Evolutionary conservation across 1,284 basidiomycete genomes (phyloP), one percentile per base, ranked within the genome.

Genomic region (Ustilago xerochloae): DNA sequence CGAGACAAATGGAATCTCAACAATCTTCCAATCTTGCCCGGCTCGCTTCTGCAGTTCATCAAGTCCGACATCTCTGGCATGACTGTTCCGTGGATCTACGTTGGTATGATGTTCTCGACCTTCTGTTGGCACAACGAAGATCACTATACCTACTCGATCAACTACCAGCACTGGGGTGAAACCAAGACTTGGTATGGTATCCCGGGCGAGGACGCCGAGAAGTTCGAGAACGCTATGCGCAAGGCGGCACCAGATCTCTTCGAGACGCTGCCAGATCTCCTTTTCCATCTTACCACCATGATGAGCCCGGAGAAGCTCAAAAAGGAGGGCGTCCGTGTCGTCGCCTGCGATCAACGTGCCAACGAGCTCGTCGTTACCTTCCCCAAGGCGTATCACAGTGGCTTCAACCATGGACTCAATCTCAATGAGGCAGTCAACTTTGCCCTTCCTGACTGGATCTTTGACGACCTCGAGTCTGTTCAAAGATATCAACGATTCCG

Each of bases 121-220:
- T 99, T 99, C 86, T 98, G 96, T 85, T 99, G 97, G 97, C 97
- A 99, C 86, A 99, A 99, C 84, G 97, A 99, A 90, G 97, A 99
- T 86, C 97, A 99, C 86, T 97, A 96, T 85, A 98, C 95, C 12
- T 98, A 97, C 85, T 72, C 65, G 49, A 71, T 79, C 80, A 84
- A 75, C 72, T 85, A 39, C 79, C 96, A 94, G 95, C 96, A 98
- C 84, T 97, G 93, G 93, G 96, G 97, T 33, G 96, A 97, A 84
- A 97, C 96, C 43, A 99, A 99, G 88, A 99, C 96, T 0, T 99
- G 97, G 97, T 99, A 99, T 86, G 96, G 96, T 59, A 92, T 99
- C 43, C 96, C 97, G 1, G 97, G 93, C 24, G 90, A 90, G 57
- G 92, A 97, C 78, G 94, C 96, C 26, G 93, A 93, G 78, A 93